Percentiles rank a stretch among this genome's conserved stretches.
These are phyloP conservation scores for Rhizophora mangle DNA, from an alignment of 345 rosid genomes.

Conservation along the genomic window DNA sequence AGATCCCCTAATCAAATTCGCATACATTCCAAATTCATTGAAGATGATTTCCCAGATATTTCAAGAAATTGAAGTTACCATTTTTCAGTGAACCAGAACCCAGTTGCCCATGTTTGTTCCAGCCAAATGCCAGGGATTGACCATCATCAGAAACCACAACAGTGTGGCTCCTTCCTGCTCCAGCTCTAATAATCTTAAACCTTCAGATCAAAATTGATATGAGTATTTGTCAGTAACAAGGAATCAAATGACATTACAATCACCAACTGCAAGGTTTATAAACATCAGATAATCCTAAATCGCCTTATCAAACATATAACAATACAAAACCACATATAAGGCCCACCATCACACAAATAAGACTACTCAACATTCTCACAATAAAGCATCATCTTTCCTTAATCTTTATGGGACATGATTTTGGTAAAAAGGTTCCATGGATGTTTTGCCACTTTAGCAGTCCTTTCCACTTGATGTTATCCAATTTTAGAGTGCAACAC, in stretches of 20 bases:
- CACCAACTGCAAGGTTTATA: not conserved
- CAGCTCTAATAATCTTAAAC: slow-evolving; percentile 69
- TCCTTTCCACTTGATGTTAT: too few relatives aligned
- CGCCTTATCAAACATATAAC: too few relatives aligned
- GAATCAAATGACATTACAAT: not conserved
- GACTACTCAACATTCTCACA: too few relatives aligned
- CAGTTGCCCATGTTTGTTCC: slow-evolving; percentile 96
- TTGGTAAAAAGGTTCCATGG: too few relatives aligned
- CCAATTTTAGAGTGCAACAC: too few relatives aligned
- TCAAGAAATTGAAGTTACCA: slow-evolving; percentile 41
- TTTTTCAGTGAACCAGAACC: slow-evolving; percentile 75
- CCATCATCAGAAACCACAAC: slow-evolving; percentile 82
- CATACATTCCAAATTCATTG: not conserved
- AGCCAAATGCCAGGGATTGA: slow-evolving; percentile 79
- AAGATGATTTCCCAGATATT: not conserved
- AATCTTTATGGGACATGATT: too few relatives aligned
- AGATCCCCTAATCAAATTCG: not conserved
- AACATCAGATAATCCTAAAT: too few relatives aligned
- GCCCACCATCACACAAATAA: too few relatives aligned
- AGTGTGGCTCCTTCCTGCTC: slow-evolving; percentile 76
- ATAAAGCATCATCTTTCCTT: too few relatives aligned
- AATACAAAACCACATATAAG: too few relatives aligned
- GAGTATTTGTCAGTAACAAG: not conserved
- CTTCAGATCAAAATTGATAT: slow-evolving; percentile 33
- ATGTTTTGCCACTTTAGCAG: too few relatives aligned